Evolutionary conservation across 2,329 filamentous ascomycete genomes (phyloP), one percentile per base, ranked within the genome.

Genomic region (Phialemoniopsis sp.): DNA sequence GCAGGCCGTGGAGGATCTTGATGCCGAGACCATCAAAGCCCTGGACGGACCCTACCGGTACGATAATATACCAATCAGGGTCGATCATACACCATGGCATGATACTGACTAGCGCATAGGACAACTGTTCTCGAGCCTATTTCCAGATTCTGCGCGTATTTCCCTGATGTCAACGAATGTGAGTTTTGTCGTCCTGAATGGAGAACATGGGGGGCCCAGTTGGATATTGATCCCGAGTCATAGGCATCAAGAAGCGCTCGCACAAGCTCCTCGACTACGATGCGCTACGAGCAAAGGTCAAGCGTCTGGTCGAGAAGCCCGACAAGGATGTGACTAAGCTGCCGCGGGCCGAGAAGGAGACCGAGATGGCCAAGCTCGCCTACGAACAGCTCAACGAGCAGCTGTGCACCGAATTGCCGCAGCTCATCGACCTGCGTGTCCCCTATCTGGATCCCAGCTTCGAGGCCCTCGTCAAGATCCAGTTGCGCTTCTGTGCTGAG

Each of bases 221-320:
- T n/a, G n/a, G n/a, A n/a, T n/a, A n/a, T n/a, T n/a, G n/a, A n/a
- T n/a, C n/a, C n/a, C n/a, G n/a, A n/a, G n/a, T n/a, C n/a, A n/a
- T 49, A 85, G 80, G 80, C 66, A 96, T 98, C 67, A 98, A 97
- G 71, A 98, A 98, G 72, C 88, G 94, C 56, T 87, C 94, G 56
- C 87, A 98, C 77, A 98, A 98, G 67, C 85, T 97, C 41, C 87
- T 97, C 51, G 94, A 98, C 68, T 98, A 98, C 71, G 93, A 98
- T 62, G 82, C 90, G 14, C 83, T 97, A 66, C 87, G 93, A 46
- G 89, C 89, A 49, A 95, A 93, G 63, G 93, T 98, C 56, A 96
- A 96, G 77, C 91, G 89, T 63, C 80, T 98, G 30, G 89, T 88
- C 38, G 94, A 98, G 66, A 97, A 98, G 72, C 93, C 93, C 34